Evolutionary conservation across 345 rosid genomes (phyloP).

Genomic region (Draba incana): DNA sequence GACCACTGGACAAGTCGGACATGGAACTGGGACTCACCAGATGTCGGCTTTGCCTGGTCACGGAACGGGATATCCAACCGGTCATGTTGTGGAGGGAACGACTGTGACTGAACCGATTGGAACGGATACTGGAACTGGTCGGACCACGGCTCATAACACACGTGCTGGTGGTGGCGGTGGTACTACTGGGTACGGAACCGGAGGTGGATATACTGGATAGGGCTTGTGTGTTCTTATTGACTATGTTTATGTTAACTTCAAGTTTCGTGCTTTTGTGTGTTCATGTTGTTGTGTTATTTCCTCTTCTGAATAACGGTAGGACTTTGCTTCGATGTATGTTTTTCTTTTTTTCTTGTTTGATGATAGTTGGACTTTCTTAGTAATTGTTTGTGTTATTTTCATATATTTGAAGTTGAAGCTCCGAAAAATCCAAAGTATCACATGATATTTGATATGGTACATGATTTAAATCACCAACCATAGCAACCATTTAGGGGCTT

Average conservation of each 20-base stretch:
- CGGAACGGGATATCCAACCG: conserved; percentile 48
- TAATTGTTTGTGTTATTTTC: background rate
- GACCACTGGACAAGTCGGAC: conserved; percentile 42
- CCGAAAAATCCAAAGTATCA: too few relatives aligned
- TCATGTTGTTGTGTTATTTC: background rate
- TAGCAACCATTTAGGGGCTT: too few relatives aligned
- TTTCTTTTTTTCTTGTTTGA: background rate
- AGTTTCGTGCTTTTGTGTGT: conserved; percentile 7
- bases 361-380: background rate
- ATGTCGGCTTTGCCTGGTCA: conserved; percentile 59
- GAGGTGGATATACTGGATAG: conserved; percentile 44
- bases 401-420: background rate
- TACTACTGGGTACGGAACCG: conserved; percentile 42
- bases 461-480: too few relatives aligned
- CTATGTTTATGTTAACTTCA: background rate
- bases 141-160: conserved; percentile 47
- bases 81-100: conserved; percentile 44
- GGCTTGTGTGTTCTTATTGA: background rate
- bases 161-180: conserved; percentile 43
- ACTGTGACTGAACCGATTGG: conserved; percentile 41
- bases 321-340: background rate
- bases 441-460: too few relatives aligned
- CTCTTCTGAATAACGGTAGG: conserved; percentile 2
- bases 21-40: conserved; percentile 50
- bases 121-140: conserved; percentile 44